Conservation (phyloP, 371 early-diverging fungal genomes). For the Capillidium heterosporum region DNA sequence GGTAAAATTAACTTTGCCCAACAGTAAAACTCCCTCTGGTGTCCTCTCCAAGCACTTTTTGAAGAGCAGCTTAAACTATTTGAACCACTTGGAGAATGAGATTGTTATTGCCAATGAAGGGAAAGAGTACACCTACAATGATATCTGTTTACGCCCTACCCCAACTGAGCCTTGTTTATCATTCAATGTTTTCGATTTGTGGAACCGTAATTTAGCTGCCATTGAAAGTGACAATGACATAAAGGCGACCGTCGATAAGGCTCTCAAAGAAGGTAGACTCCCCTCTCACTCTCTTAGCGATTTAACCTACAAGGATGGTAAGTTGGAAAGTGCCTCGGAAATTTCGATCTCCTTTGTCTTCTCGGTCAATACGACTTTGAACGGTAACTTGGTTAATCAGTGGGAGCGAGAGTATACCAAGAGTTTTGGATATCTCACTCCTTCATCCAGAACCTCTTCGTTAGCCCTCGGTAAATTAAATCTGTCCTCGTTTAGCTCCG, state of each 20-base stretch:
- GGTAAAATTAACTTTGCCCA: not conserved
- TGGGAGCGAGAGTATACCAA: not conserved
- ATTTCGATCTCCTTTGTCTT: slow-evolving; percentile 1
- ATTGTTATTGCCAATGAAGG: not conserved
- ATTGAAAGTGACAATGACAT: not conserved
- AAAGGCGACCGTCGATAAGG: not conserved
- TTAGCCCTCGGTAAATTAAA: not conserved
- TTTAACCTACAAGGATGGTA: too few relatives aligned
- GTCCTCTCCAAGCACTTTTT: not conserved
- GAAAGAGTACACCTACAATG: not conserved
- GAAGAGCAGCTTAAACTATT: not conserved
- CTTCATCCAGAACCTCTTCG: not conserved
- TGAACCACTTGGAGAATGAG: not conserved
- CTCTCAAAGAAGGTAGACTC: not conserved
- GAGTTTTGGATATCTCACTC: slow-evolving; percentile 2
- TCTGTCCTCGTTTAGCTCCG: not conserved
- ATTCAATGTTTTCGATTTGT: not conserved
- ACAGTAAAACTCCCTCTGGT: not conserved
- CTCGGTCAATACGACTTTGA: not conserved
- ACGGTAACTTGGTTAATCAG: not conserved
- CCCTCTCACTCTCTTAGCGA: too few relatives aligned
- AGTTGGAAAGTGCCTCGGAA: not conserved
- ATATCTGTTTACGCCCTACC: not conserved
- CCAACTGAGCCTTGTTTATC: not conserved
- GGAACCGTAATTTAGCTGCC: not conserved